Base-by-base conservation (phyloP, 352 stramenopile species). In the Blastocystis sp. region DNA sequence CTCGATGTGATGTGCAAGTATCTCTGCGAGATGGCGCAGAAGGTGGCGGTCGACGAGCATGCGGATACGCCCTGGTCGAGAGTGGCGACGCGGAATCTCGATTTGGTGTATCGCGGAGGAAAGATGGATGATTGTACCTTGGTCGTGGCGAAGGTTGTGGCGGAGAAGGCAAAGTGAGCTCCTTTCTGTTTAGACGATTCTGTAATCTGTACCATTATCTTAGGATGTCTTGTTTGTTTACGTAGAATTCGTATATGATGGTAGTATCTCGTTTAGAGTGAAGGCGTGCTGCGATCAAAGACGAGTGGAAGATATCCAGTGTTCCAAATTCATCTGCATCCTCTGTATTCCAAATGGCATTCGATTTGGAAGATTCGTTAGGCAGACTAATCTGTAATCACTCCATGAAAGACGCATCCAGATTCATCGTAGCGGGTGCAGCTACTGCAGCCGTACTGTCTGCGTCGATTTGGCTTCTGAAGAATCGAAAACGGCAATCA, bases 111-210 rank as follows among this genome's bases (percentile, higher is more conserved):
- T 61, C 40, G 63, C n/a, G 75, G 75, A 54, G 75, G 75, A 8
- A 85, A 85, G 29, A 85, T 76, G 63, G 75, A 85, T 61, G 75
- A 85, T n/a, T 76, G 57, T 61, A 85, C 75, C 44, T 36, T 76
- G n/a, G 75, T 85, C 16, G 63, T 85, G 9, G 75, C 57, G 21
- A 85, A 85, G 75, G 75, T 85, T 59, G 75, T 85, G 8, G 51
- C 57, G 59, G 75, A 85, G 49, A 85, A 85, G 21, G 69, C 69
- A 29, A 81, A 81, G 69, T 81, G 36, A 59, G n/a, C 27, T 38
- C 21, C n/a, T 34, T 56, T 59, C 24, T 59, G n/a, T 72, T 72
- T 72, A 72, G 51, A n/a, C n/a, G n/a, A n/a, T n/a, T n/a, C n/a
- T 49, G 63, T 75, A 24, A n/a, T 75, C 48, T 81, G 69, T 81